Conservation (phyloP, 1,284 basidiomycete species). For the Apiotrichum gamsii region DNA sequence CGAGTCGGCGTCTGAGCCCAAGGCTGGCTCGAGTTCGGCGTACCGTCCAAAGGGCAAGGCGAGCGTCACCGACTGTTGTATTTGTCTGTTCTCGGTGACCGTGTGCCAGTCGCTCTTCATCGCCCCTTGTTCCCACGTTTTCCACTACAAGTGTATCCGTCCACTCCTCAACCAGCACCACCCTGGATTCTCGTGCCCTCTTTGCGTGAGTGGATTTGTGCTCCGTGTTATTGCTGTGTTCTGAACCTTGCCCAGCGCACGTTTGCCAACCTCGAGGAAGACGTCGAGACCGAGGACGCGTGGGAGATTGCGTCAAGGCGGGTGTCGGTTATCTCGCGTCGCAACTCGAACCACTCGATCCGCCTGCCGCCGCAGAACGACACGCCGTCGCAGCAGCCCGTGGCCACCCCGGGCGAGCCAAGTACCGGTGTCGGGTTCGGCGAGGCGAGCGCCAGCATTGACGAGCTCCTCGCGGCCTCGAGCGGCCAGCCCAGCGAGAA, state of each 20-base stretch:
- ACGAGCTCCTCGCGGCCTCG: slow-evolving; percentile 19
- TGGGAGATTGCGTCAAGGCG: slow-evolving; percentile 46
- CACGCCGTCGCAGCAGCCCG: background rate
- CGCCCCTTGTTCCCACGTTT: slow-evolving; percentile 94
- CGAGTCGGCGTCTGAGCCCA: slow-evolving; percentile 15
- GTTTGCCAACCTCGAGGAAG: slow-evolving; percentile 90
- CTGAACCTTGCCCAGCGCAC: slow-evolving; percentile 52
- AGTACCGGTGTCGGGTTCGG: slow-evolving; percentile 18
- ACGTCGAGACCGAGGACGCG: slow-evolving; percentile 70
- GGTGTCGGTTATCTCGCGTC: slow-evolving; percentile 37
- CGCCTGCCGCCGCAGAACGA: slow-evolving; percentile 13
- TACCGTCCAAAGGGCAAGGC: slow-evolving; percentile 27
- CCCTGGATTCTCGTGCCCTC: slow-evolving; percentile 89
- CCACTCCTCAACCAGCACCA: slow-evolving; percentile 80
- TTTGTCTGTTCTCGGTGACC: slow-evolving; percentile 90
- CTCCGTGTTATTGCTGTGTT: background rate
- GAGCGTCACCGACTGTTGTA: slow-evolving; percentile 79
- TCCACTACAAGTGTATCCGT: slow-evolving; percentile 97
- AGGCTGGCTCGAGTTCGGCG: slow-evolving; percentile 11
- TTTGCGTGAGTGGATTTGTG: slow-evolving; percentile 59
- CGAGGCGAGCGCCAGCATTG: slow-evolving; percentile 17
- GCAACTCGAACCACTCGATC: slow-evolving; percentile 37
- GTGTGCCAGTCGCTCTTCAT: slow-evolving; percentile 96
- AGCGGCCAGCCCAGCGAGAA: background rate
- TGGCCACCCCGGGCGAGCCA: slow-evolving; percentile 14